These are phyloP conservation scores for Globisporangium polare DNA, from an alignment of 352 stramenopile genomes.

Conservation along the genomic window DNA sequence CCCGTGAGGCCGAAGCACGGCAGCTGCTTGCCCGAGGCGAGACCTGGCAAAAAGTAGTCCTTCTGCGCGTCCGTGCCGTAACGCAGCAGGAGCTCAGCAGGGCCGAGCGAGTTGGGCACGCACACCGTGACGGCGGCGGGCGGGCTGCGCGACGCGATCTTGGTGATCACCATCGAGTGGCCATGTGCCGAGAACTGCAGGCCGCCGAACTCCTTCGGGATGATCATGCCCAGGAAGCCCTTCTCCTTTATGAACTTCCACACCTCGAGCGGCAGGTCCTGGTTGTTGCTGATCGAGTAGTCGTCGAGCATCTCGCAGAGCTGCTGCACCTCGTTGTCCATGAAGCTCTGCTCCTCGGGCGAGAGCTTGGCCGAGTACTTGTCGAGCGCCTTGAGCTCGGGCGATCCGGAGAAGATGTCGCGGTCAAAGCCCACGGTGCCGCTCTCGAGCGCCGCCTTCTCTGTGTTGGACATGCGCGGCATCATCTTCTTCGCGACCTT, in stretches of 20 bases:
- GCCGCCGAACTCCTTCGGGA: constrained; percentile 95
- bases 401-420: constrained; percentile 96
- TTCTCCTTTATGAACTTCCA: constrained; percentile 97
- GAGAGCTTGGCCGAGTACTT: constrained; percentile 93
- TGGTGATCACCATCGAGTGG: constrained; percentile 91
- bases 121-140: constrained; percentile 93
- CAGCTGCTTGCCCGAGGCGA: constrained; percentile 94
- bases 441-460: constrained; percentile 94
- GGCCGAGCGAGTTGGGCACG: constrained; percentile 96
- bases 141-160: constrained; percentile 91
- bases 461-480: constrained; percentile 94
- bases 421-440: constrained; percentile 97
- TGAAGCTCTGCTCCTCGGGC: constrained; percentile 92
- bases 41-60: constrained; percentile 92
- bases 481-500: constrained; percentile 94
- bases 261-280: constrained; percentile 90
- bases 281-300: constrained; percentile 89
- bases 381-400: constrained; percentile 90
- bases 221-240: constrained; percentile 98
- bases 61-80: constrained; percentile 97
- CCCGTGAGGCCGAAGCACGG: constrained; percentile 97
- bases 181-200: constrained; percentile 88
- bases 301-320: constrained; percentile 97
- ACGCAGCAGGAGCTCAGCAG: constrained; percentile 93
- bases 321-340: constrained; percentile 95